Base-by-base conservation (phyloP, 1,284 basidiomycete genomes). In the Vanrija sp. region DNA sequence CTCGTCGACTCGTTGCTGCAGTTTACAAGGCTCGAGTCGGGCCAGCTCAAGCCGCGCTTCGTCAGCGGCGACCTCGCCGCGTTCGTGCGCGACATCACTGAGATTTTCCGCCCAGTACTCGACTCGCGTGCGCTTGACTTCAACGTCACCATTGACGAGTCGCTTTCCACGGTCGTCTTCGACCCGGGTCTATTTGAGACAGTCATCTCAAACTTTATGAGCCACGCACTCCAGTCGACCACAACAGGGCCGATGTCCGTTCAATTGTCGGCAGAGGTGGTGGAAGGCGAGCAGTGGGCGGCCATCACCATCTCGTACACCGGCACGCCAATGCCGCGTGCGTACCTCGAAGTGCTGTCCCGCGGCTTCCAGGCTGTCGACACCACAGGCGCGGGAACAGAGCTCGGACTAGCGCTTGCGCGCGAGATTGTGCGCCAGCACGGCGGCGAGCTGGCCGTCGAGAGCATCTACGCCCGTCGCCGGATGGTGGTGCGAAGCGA, bases 391-490 rank as follows among this genome's bases (percentile, higher is more conserved):
- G 34, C 34, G 4, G 34, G 34, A 8, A 34, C 34, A 8, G 34
- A 42, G 40, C 40, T 42, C 16, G 19, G n/a, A 8, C 19, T 14
- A 38, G 40, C 69, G 3, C 55, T 75, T 3, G 68, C 65, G 1
- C 61, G 65, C 23, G 78, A 78, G 54, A 65, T 79, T 25, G 64
- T 80, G 28, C 74, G 73, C 28, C 62, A 78, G n/a, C 76, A 79
- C 54, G 73, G 69, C 5, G 78, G 78, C 5, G 67, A 72, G 4
- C 65, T 80, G 29, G 47, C 65, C 0, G 72, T 79, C 38, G 54
- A 47, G 42, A 52, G 46, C 26, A 19, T 16, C 38, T 18, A 34
- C 14, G 34, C 8, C 15, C 8, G 38, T 26, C 46, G 8, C 7
- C 21, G 6, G 38, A 38, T 23, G 42, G 14, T 5, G 34, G n/a